Evolutionary conservation across 495 filamentous ascomycete species (phyloP), one percentile per base, ranked within the genome.

Genomic region (Aspergillus affinis): DNA sequence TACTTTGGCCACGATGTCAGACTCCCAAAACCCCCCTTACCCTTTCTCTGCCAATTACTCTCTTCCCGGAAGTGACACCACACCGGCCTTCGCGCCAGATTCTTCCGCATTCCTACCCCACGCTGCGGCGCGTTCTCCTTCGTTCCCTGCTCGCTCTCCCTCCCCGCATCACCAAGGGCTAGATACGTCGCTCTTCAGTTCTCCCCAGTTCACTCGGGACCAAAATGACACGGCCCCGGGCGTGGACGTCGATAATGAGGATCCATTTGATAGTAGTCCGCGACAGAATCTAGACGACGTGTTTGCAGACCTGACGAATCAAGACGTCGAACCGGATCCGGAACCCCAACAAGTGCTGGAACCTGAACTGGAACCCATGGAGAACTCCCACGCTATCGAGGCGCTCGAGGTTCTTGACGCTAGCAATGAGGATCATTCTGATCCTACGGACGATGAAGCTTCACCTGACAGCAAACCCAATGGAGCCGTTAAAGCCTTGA

Each of bases 301-400:
- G 12, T 81, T 81, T 62, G 77, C 77, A 7, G 77, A 79, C 29
- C 54, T 81, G 32, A 81, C 77, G 0, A 81, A 81, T 50, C 72
- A 81, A 63, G 77, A 80, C 55, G 65, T 61, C 6, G 75, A 78
- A 6, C 64, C 62, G 13, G 75, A 78, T 49, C 47, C 47, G 21
- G 47, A 19, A 19, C 13, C 21, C 10, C 19, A 49, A 15, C 41
- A 63, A 13, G 73, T 65, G 30, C 56, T 51, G 6, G 65, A 68
- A 32, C 62, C 36, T 20, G 62, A 76, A 51, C 60, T 62, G 0
- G 67, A 72, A 49, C 62, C 66, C 13, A 78, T 79, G 72, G 77
- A 79, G 52, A 81, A 78, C 57, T 72, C 72, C 9, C 78, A 81
- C 61, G 76, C 76, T 13, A 77, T 72, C 30, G 78, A 81, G 54